Percentiles rank a stretch among this genome's conserved stretches.
These are phyloP conservation scores for Penicillium sp. DNA, from an alignment of 2,329 filamentous ascomycete species.

Conservation along the genomic window DNA sequence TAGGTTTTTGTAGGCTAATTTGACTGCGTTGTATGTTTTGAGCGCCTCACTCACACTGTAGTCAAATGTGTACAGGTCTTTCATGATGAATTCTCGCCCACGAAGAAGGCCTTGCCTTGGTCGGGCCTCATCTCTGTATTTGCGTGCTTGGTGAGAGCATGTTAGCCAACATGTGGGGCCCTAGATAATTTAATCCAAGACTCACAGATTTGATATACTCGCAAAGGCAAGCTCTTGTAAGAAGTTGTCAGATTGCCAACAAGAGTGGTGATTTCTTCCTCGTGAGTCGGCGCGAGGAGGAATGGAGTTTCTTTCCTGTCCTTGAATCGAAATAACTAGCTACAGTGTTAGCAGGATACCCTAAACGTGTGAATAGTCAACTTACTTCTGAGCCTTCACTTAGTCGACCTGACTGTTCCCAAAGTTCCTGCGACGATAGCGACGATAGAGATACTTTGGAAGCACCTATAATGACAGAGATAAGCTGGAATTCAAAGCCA, in stretches of 20 bases:
- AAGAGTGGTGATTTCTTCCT: constrained; percentile 89
- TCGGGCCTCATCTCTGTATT: constrained; percentile 90
- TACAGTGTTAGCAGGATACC: constrained; percentile 20
- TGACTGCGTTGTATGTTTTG: constrained; percentile 76
- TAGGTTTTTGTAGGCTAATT: constrained; percentile 70
- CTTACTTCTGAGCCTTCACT: constrained; percentile 71
- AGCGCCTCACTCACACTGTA: constrained; percentile 66
- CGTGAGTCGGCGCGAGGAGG: constrained; percentile 87
- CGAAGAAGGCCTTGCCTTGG: constrained; percentile 86
- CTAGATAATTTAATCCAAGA: not conserved
- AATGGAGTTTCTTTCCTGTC: constrained; percentile 76
- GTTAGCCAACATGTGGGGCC: not conserved
- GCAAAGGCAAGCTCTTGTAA: constrained; percentile 81
- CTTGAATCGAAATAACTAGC: constrained; percentile 72
- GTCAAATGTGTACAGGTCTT: constrained; percentile 97
- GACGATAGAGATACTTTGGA: constrained; percentile 25
- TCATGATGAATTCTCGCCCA: constrained; percentile 93
- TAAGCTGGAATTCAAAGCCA: not conserved
- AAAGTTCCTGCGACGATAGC: constrained; percentile 74
- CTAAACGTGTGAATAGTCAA: not conserved
- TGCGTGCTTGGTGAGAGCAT: constrained; percentile 61
- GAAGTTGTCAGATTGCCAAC: constrained; percentile 73
- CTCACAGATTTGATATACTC: constrained; percentile 86
- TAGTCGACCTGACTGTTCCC: constrained; percentile 82
- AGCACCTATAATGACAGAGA: constrained; percentile 15